Evolutionary conservation across 176 grass and related monocot species (phyloP).

Genomic region (Bothriochloa decipiens): DNA sequence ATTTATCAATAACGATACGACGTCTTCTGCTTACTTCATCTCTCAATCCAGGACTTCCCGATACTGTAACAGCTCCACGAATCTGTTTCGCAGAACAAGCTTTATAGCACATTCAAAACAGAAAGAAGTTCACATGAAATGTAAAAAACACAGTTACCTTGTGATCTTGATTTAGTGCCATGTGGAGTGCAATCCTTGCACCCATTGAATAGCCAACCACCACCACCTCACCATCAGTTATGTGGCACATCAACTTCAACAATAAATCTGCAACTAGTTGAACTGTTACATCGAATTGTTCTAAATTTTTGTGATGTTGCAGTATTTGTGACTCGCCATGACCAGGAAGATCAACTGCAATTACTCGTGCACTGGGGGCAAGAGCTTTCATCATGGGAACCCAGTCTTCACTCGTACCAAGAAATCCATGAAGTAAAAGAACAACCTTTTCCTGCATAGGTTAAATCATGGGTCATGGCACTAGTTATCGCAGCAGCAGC

Average conservation of each 20-base stretch:
- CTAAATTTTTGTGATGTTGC: slow-evolving; percentile 34
- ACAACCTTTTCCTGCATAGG: slow-evolving; percentile 71
- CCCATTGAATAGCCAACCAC: slow-evolving; percentile 97
- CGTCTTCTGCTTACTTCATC: slow-evolving; percentile 61
- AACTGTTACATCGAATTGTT: slow-evolving; percentile 52
- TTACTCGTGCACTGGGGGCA: slow-evolving; percentile 52
- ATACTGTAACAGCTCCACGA: slow-evolving; percentile 83
- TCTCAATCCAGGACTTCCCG: slow-evolving; percentile 85
- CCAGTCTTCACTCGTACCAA: slow-evolving; percentile 92
- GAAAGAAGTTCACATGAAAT: slow-evolving; percentile 18
- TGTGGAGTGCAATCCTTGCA: slow-evolving; percentile 90
- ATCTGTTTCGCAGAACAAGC: slow-evolving; percentile 54
- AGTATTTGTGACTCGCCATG: slow-evolving; percentile 70
- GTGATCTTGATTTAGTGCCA: slow-evolving; percentile 72
- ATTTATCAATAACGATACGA: slow-evolving; percentile 66
- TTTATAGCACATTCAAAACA: slow-evolving; percentile 35
- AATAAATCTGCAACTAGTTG: slow-evolving; percentile 69
- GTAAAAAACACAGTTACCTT: slow-evolving; percentile 62
- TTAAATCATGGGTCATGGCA: slow-evolving; percentile 32
- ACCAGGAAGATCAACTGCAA: slow-evolving; percentile 90
- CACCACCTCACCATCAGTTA: slow-evolving; percentile 65
- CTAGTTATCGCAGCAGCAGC: slow-evolving; percentile 13
- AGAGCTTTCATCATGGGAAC: slow-evolving; percentile 77
- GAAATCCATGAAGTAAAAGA: slow-evolving; percentile 97
- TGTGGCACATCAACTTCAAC: slow-evolving; percentile 62